Evolutionary conservation across 441 rosid genomes (phyloP).

Genomic region (Croton laevigatus): DNA sequence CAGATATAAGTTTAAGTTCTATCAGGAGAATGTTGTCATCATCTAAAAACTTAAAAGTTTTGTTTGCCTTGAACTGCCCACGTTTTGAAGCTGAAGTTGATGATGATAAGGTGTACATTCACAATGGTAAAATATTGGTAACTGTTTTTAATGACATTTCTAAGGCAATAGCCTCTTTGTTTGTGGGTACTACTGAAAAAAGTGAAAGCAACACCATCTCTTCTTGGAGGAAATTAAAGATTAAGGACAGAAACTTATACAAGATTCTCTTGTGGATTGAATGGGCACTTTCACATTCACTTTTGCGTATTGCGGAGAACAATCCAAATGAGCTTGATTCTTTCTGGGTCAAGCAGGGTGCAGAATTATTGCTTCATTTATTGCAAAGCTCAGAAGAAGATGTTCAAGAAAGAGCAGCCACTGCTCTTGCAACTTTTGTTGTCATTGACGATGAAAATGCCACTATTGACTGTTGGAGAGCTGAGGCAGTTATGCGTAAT

Average conservation of each 20-base stretch:
- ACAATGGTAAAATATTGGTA: constrained; percentile 66
- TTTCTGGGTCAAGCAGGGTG: constrained; percentile 97
- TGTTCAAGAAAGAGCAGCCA: constrained; percentile 92
- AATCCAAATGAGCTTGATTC: constrained; percentile 68
- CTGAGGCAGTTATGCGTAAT: constrained; percentile 84
- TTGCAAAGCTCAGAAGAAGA: constrained; percentile 92
- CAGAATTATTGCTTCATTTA: constrained; percentile 62
- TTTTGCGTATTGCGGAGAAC: constrained; percentile 73
- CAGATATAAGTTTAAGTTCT: constrained; percentile 40
- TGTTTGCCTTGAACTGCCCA: constrained; percentile 44
- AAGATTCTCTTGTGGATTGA: constrained; percentile 78
- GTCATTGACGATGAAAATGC: constrained; percentile 92
- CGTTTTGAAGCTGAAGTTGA: constrained; percentile 36
- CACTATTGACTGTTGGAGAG: constrained; percentile 80
- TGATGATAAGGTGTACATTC: constrained; percentile 15
- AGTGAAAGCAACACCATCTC: constrained; percentile 43
- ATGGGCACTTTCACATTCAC: constrained; percentile 81
- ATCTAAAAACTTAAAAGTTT: constrained; percentile 34
- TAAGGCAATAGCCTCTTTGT: constrained; percentile 59
- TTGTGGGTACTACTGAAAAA: constrained; percentile 48
- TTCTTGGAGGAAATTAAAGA: constrained; percentile 53
- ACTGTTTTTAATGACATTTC: constrained; percentile 57
- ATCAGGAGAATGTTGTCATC: constrained; percentile 31
- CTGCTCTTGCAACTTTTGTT: constrained; percentile 45
- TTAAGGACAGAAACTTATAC: constrained; percentile 39